Base-by-base conservation (phyloP, 129 eudicot genomes). In the Flaveria robusta region DNA sequence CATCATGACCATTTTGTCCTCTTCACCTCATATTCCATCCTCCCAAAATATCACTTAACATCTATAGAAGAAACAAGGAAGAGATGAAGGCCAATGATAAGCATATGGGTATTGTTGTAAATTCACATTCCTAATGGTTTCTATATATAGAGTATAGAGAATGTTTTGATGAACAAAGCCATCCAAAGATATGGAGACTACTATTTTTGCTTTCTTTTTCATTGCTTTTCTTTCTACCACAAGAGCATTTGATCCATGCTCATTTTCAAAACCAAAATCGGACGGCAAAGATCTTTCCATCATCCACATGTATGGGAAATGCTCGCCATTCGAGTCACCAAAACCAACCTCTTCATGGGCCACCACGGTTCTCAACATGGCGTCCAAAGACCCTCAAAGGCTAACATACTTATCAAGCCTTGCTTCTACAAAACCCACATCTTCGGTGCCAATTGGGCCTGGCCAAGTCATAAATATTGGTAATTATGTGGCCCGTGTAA, bases 281-380 rank as follows among this genome's bases (percentile, higher is more conserved):
- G 83, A 64, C 15, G 62, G 46, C 66, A 76, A 91, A 0, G 93
- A 88, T 41, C 91, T 94, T 50, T 91, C 99, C 18, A 52, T 94
- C 71, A 74, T 86, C 71, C 97, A 83, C 83, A 87, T 91, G 3
- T 89, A 87, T 9, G 93, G 97, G n/a, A 86, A 89, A 83, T 89
- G 97, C 83, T 94, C 99, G 15, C 99, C 99, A 2, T 87, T 94
- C 73, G 26, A 72, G 66, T 68, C 97, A 1, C 93, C 88, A 11
- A 83, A 83, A 3, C 91, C 86, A 16, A 24, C 88, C 54, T 71
- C 90, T 1, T 81, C 96, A 59, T 91, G 96, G 97, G 64, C 65
- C 76, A 75, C 86, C 74, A 91, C 91, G 0, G 85, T 94, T 70
- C 69, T 91, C 10, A 45, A 87, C 85, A 87, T 94, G 99, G 99